Base-by-base conservation (phyloP, 352 stramenopile species). In the Globisporangium spiculum region DNA sequence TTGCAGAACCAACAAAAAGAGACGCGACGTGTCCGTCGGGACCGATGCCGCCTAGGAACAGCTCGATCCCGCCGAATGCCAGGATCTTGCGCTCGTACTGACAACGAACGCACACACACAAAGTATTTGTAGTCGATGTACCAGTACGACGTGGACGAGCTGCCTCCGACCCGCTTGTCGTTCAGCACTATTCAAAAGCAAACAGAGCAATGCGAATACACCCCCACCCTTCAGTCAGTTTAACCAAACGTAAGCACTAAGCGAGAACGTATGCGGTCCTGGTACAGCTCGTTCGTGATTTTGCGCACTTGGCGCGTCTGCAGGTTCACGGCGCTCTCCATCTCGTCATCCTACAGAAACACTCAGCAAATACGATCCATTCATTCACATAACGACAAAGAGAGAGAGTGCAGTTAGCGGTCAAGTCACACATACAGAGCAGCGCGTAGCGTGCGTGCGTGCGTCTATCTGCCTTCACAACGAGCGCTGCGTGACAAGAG, bases 101-200 rank as follows among this genome's bases (percentile, higher is more conserved):
- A 14, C 16, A 63, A 46, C 8, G 18, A n/a, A 20, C 16, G 41
- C 16, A 16, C 5, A 50, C 16, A 14, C 54, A 94, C 86, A 76
- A 96, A 95, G 72, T 96, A 94, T 72, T 96, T 96, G 84, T 94
- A 96, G 80, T 96, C 89, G 76, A 96, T 96, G 76, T 96, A 96
- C 88, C 87, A 95, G 70, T 96, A 96, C 60, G 86, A 93, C 52
- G 85, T 93, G 60, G 88, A 95, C 48, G 87, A 94, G 64, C 86
- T 93, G 18, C 89, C 89, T 44, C 87, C 86, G 7, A 83, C 30
- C 1, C 84, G 78, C 75, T 96, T 96, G 81, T 95, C 89, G 62
- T 96, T 96, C 26, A 95, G 75, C 65, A 93, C 87, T 96, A 36
- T 36, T 20, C 1, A 55, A 53, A 4, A 61, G 14, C 8, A 66